phyloP scores from a whole-genome alignment of 345 rosid species.

The Euphorbia peplus region DNA sequence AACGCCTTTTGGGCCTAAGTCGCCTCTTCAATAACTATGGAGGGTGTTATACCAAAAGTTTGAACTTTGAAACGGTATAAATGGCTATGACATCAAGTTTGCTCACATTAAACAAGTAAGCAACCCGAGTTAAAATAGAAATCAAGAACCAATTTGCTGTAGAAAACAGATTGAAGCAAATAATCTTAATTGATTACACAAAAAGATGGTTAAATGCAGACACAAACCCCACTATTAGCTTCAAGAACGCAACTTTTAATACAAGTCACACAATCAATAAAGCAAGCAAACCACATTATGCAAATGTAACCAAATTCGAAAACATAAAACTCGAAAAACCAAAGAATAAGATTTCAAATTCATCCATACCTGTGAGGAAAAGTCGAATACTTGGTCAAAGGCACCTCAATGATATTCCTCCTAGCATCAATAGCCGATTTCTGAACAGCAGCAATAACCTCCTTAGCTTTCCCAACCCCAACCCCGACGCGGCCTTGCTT shows the following conservation, averaged over 20 bases:
- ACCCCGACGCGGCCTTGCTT: constrained; percentile 82
- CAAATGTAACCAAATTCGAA: not conserved
- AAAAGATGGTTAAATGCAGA: too few species aligned
- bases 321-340: not conserved
- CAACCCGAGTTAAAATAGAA: too few species aligned
- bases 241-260: too few species aligned
- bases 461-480: constrained; percentile 86
- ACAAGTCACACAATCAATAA: not conserved
- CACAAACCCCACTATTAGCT: not conserved
- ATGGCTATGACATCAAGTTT: too few species aligned
- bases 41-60: too few species aligned
- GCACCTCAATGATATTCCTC: constrained; percentile 67
- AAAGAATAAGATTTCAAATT: not conserved
- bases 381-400: constrained; percentile 84
- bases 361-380: constrained; percentile 75
- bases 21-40: too few species aligned
- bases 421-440: constrained; percentile 77
- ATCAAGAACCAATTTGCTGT: too few species aligned
- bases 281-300: not conserved
- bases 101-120: too few species aligned
- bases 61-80: too few species aligned
- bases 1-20: too few species aligned
- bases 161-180: too few species aligned
- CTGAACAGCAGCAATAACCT: constrained; percentile 71
- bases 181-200: too few species aligned